These are phyloP conservation scores for Postia placenta DNA, from an alignment of 768 basidiomycete genomes.

Conservation along the genomic window DNA sequence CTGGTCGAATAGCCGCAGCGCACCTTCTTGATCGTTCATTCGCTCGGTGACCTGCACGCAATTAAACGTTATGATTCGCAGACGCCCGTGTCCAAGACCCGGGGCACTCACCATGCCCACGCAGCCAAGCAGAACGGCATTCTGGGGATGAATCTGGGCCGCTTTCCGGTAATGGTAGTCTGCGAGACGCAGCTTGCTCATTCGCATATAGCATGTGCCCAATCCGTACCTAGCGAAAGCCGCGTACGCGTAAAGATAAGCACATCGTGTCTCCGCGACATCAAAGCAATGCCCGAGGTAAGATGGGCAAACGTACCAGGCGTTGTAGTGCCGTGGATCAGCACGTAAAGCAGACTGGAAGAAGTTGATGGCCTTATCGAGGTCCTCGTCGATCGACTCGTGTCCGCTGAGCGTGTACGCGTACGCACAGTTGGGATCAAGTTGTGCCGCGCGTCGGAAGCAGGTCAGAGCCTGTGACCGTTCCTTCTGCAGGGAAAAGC, in stretches of 20 bases:
- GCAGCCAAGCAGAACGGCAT: conserved; percentile 93
- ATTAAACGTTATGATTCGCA: conserved; percentile 1
- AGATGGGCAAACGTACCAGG: conserved; percentile 68
- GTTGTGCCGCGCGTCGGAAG: conserved; percentile 84
- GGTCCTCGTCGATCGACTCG: conserved; percentile 93
- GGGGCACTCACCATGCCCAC: conserved; percentile 81
- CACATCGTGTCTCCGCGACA: conserved; percentile 5
- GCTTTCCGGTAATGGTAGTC: conserved; percentile 97
- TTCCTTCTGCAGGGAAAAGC: conserved; percentile 93
- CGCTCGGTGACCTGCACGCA: conserved; percentile 75
- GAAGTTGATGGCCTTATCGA: conserved; percentile 86
- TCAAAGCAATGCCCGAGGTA: not conserved
- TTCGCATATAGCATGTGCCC: conserved; percentile 92
- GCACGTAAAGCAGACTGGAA: conserved; percentile 90
- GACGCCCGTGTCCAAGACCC: conserved; percentile 4
- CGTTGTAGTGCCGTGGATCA: conserved; percentile 94
- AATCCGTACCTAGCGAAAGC: conserved; percentile 84
- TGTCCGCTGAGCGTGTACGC: conserved; percentile 96
- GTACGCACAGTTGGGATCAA: conserved; percentile 90
- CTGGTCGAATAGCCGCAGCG: conserved; percentile 74
- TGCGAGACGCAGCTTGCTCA: conserved; percentile 88
- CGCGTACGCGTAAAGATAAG: conserved; percentile 13
- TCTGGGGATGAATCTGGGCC: conserved; percentile 86
- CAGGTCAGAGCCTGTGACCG: conserved; percentile 89
- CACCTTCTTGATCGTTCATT: conserved; percentile 68